These are phyloP conservation scores for Guyanaporus albipodus DNA, from an alignment of 768 basidiomycete genomes.

Conservation along the genomic window DNA sequence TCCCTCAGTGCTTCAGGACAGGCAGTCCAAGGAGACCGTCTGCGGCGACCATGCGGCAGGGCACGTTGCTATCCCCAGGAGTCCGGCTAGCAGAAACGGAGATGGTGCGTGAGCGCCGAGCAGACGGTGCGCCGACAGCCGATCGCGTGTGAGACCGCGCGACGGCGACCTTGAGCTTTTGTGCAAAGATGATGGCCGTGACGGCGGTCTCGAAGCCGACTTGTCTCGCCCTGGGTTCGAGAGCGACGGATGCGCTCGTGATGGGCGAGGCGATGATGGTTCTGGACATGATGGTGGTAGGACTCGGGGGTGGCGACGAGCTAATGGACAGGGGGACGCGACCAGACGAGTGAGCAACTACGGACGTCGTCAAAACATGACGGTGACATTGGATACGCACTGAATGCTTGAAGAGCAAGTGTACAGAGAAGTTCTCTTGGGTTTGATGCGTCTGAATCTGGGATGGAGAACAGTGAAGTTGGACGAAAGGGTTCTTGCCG, in stretches of 20 bases:
- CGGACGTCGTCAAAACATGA: no score
- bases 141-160: constrained; percentile 5
- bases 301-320: no score
- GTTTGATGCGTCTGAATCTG: not conserved
- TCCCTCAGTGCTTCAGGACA: not conserved
- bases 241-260: not conserved
- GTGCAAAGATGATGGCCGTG: constrained; percentile 19
- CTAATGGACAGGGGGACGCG: not conserved
- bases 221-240: constrained; percentile 2
- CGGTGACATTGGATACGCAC: constrained; percentile 5
- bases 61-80: not conserved
- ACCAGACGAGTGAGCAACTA: not conserved
- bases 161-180: constrained; percentile 20
- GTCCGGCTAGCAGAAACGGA: constrained; percentile 1
- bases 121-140: not conserved
- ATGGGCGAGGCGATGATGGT: not conserved
- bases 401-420: not conserved
- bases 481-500: not conserved
- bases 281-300: constrained; percentile 1
- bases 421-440: not conserved
- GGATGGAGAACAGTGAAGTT: not conserved
- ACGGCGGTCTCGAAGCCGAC: constrained; percentile 24
- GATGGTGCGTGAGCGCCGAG: constrained; percentile 3
- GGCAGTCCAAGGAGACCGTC: not conserved
- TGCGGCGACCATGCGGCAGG: not conserved